A percentile compares a stretch with the other conserved stretches of the same genome.
Conservation (phyloP, 495 filamentous ascomycete genomes). For the Durotheca rogersii region DNA sequence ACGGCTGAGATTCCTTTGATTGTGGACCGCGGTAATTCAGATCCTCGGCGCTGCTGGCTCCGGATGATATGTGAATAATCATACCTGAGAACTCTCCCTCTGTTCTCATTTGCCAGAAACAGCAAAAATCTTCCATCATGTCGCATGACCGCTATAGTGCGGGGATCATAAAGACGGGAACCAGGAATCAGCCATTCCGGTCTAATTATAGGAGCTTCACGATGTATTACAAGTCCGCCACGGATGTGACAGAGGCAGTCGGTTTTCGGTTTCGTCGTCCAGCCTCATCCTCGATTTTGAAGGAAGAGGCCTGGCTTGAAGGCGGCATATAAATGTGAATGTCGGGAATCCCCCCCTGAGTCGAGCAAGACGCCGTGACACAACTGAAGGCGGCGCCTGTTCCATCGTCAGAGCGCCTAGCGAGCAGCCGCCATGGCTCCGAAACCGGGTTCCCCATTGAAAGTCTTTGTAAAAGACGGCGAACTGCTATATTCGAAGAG, state of each 20-base stretch:
- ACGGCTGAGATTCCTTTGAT: background rate
- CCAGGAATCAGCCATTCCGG: slow-evolving; percentile 10
- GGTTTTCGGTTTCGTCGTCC: background rate
- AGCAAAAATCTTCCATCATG: slow-evolving; percentile 11
- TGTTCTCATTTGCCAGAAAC: slow-evolving; percentile 19
- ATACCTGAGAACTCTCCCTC: slow-evolving; percentile 17
- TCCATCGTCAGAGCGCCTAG: too few species aligned
- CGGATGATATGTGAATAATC: slow-evolving; percentile 20
- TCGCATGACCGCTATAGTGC: slow-evolving; percentile 14
- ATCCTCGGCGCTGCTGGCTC: slow-evolving; percentile 14
- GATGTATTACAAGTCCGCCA: background rate
- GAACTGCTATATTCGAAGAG: too few species aligned
- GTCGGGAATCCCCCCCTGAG: too few species aligned
- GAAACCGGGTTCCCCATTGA: too few species aligned
- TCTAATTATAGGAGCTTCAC: slow-evolving; percentile 11
- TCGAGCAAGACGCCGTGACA: too few species aligned
- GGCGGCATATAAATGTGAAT: too few species aligned
- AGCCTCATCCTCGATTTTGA: too few species aligned
- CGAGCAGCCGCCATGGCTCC: too few species aligned
- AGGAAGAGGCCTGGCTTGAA: too few species aligned
- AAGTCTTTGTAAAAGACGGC: too few species aligned
- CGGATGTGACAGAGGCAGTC: background rate
- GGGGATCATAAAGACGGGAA: slow-evolving; percentile 17
- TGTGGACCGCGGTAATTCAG: background rate
- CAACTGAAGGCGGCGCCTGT: too few species aligned